Evolutionary conservation across 768 basidiomycete genomes (phyloP).

Genomic region (Suillus variegatus): DNA sequence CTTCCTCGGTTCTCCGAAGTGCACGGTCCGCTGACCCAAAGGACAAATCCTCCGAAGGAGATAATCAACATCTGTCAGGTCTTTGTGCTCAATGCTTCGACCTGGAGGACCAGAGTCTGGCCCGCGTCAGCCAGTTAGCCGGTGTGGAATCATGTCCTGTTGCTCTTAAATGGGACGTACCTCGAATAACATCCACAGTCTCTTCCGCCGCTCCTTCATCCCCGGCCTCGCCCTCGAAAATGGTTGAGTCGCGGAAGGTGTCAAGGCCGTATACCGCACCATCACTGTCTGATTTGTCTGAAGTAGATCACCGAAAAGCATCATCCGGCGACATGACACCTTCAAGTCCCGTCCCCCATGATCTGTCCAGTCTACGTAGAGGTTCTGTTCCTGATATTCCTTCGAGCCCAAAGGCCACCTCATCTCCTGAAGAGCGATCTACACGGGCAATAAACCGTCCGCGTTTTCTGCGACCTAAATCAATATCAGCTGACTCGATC

Average conservation of each 20-base stretch:
- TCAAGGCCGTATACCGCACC: conserved; percentile 53
- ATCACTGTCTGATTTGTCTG: conserved; percentile 32
- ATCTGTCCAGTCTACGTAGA: conserved; percentile 22
- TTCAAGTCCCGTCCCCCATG: conserved; percentile 9
- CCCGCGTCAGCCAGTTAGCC: conserved; percentile 64
- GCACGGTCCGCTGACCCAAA: conserved; percentile 44
- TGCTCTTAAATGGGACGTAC: conserved; percentile 19
- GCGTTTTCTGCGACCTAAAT: conserved; percentile 44
- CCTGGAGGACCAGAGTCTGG: conserved; percentile 69
- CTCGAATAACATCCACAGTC: conserved; percentile 4
- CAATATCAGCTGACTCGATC: conserved; percentile 58
- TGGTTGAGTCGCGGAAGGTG: conserved; percentile 23
- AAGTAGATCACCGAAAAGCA: not conserved
- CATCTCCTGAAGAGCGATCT: conserved; percentile 20
- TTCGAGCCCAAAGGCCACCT: conserved; percentile 9
- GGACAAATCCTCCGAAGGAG: conserved; percentile 32
- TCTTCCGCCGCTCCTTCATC: conserved; percentile 18
- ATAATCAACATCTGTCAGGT: conserved; percentile 49
- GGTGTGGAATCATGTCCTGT: conserved; percentile 15
- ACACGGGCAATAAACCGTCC: conserved; percentile 20
- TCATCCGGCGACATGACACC: conserved; percentile 10
- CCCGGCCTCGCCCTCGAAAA: conserved; percentile 20
- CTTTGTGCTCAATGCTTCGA: conserved; percentile 65
- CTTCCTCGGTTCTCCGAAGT: conserved; percentile 73
- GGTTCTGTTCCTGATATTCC: conserved; percentile 29